These are phyloP conservation scores for Wickerhamomyces strasburgensis DNA, from an alignment of 805 yeast genomes.

Conservation along the genomic window DNA sequence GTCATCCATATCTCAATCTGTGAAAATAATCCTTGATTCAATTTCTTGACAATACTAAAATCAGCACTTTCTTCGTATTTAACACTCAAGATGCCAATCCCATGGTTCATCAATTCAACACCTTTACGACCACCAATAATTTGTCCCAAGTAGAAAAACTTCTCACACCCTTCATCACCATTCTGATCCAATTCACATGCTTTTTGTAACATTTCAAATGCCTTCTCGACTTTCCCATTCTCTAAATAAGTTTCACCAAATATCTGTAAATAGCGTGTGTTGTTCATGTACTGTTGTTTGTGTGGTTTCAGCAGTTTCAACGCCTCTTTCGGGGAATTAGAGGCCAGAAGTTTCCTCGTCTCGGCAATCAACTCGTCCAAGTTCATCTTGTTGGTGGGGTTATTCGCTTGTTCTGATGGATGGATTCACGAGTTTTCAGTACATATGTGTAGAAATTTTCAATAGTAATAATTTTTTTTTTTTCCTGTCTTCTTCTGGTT, in stretches of 20 bases:
- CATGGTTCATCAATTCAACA: slow-evolving; percentile 53
- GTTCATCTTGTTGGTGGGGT: no score
- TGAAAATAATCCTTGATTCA: slow-evolving; percentile 76
- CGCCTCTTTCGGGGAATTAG: slow-evolving; percentile 27
- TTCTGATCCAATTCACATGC: slow-evolving; percentile 68
- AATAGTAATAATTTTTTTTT: no score
- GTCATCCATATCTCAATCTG: slow-evolving; percentile 97
- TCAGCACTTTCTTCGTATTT: slow-evolving; percentile 29
- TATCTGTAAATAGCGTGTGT: slow-evolving; percentile 44
- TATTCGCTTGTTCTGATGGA: no score
- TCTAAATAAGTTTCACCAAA: slow-evolving; percentile 80
- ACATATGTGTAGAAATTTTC: no score
- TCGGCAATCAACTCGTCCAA: slow-evolving; percentile 7
- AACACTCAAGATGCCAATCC: slow-evolving; percentile 47
- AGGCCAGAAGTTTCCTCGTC: slow-evolving; percentile 11
- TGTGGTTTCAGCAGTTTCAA: slow-evolving; percentile 30
- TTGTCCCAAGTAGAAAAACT: slow-evolving; percentile 88
- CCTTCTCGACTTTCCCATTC: slow-evolving; percentile 71
- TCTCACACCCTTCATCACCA: slow-evolving; percentile 67
- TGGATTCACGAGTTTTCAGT: no score
- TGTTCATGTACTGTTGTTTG: slow-evolving; percentile 30
- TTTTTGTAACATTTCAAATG: slow-evolving; percentile 54
- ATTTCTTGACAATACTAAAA: slow-evolving; percentile 45
- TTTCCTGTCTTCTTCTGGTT: slow-evolving; percentile 1
- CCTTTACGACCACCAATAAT: slow-evolving; percentile 82